These are phyloP conservation scores for Ustulina deusta DNA, from an alignment of 2,329 filamentous ascomycete species.

Conservation along the genomic window DNA sequence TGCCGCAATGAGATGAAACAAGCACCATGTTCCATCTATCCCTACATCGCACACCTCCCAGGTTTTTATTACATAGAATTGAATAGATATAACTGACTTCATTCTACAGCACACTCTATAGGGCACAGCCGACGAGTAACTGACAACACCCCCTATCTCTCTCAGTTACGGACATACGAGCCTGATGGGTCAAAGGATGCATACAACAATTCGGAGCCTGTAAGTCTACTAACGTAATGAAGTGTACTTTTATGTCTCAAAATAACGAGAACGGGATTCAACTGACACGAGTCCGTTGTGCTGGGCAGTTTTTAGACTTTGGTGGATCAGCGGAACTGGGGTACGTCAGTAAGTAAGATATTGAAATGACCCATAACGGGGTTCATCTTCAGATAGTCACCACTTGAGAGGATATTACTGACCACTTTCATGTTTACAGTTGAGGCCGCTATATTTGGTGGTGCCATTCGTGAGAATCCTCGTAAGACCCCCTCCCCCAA, in stretches of 20 bases:
- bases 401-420: not conserved
- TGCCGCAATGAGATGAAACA: not conserved
- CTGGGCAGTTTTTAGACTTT: constrained; percentile 30
- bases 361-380: too few relatives aligned
- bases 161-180: not conserved
- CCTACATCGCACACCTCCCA: not conserved
- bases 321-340: constrained; percentile 24
- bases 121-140: not conserved
- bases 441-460: constrained; percentile 27
- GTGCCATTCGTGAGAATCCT: not conserved
- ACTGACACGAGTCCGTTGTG: not conserved
- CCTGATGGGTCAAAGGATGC: not conserved
- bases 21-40: not conserved
- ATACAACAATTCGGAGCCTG: constrained; percentile 8
- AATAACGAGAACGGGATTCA: not conserved
- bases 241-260: not conserved
- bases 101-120: not conserved
- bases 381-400: too few relatives aligned
- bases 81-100: not conserved
- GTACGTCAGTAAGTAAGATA: too few relatives aligned
- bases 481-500: constrained; percentile 19
- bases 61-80: not conserved
- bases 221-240: constrained; percentile 10
- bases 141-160: not conserved
- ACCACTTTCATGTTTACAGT: constrained; percentile 7